phyloP scores from a whole-genome alignment of 306 rosid species.

The Ochetophila trinervis region DNA sequence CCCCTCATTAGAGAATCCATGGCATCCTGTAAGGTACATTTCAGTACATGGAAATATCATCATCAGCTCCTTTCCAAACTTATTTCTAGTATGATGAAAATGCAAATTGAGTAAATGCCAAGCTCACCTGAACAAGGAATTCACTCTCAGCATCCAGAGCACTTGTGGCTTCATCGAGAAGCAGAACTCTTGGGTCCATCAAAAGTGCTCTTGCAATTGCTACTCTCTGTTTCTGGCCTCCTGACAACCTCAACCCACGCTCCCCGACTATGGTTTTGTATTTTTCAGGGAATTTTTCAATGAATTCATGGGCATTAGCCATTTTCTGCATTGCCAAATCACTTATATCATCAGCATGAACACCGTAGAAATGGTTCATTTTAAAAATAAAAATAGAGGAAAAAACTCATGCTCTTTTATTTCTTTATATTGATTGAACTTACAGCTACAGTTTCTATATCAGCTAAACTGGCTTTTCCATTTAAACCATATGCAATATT shows the following conservation, averaged over 20 bases:
- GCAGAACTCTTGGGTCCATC: conserved; percentile 60
- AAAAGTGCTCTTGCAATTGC: conserved; percentile 74
- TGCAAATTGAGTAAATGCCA: not conserved
- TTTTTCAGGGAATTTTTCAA: conserved; percentile 60
- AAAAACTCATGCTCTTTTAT: not conserved
- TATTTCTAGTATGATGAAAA: not conserved
- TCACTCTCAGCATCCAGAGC: conserved; percentile 82
- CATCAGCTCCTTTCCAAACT: not conserved
- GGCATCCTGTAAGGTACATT: conserved; percentile 47
- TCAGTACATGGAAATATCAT: not conserved
- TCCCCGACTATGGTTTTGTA: conserved; percentile 65
- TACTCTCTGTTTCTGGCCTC: conserved; percentile 77
- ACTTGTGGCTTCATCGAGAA: conserved; percentile 75
- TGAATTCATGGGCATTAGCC: conserved; percentile 70
- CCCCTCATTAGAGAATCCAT: conserved; percentile 74
- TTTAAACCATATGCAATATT: conserved; percentile 66
- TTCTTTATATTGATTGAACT: conserved; percentile 5
- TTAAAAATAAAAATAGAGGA: too few relatives aligned
- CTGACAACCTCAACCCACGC: conserved; percentile 65
- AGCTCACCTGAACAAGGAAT: conserved; percentile 58
- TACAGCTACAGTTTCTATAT: conserved; percentile 59
- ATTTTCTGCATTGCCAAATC: conserved; percentile 43
- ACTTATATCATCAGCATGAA: conserved; percentile 1
- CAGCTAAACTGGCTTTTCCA: conserved; percentile 40
- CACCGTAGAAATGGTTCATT: not conserved